A percentile compares a stretch with the other conserved stretches of the same genome.
These are phyloP conservation scores for Podospora anserina DNA, from an alignment of 495 filamentous ascomycete genomes.

Conservation along the genomic window DNA sequence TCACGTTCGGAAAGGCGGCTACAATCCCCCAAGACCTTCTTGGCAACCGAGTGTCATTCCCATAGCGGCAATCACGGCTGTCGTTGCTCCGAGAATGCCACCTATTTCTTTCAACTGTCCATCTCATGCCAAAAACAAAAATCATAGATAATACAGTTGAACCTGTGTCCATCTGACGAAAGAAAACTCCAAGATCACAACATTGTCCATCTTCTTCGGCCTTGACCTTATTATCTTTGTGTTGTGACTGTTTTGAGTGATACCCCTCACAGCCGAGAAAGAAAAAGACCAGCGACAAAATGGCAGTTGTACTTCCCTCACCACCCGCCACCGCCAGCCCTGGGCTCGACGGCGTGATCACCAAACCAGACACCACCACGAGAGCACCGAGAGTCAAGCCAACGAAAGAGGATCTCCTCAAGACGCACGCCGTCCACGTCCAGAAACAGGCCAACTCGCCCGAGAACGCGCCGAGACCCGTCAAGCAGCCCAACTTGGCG, in stretches of 20 bases:
- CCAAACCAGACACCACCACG: not conserved
- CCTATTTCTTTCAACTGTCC: constrained; percentile 16
- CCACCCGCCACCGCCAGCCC: not conserved
- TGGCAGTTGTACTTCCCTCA: constrained; percentile 15
- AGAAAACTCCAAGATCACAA: not conserved
- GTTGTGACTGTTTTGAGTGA: constrained; percentile 11
- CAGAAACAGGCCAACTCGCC: constrained; percentile 30
- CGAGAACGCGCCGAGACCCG: constrained; percentile 26
- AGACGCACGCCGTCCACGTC: constrained; percentile 33
- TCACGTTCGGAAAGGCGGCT: constrained; percentile 19
- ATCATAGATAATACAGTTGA: not conserved
- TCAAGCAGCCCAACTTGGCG: constrained; percentile 34
- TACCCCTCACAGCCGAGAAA: not conserved
- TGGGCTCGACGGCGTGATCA: not conserved
- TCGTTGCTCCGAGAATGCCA: constrained; percentile 35
- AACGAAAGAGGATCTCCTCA: constrained; percentile 31
- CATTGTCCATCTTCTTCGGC: not conserved
- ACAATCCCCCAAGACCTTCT: constrained; percentile 5
- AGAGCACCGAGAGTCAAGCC: constrained; percentile 13
- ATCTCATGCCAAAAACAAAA: not conserved
- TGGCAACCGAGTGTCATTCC: constrained; percentile 25
- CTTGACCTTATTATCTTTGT: not conserved
- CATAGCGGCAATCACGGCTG: constrained; percentile 32
- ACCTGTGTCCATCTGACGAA: not conserved
- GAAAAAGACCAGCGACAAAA: not conserved